These are phyloP conservation scores for Bruguiera gymnorhiza DNA, from an alignment of 345 rosid genomes.

Conservation along the genomic window DNA sequence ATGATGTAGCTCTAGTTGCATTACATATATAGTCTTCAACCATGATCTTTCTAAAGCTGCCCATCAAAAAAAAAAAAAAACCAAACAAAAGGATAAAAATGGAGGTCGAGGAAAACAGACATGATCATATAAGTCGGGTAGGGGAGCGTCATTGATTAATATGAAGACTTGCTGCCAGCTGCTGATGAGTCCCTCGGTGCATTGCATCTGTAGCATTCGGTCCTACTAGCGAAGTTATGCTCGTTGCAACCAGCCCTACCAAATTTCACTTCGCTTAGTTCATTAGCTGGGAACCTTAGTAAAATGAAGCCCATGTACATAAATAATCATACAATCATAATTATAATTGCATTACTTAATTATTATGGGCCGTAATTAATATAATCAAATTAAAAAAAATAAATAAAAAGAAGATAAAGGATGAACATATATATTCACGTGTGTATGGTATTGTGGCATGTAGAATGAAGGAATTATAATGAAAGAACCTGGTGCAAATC, in stretches of 20 bases:
- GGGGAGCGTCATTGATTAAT: neutral
- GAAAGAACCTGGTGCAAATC: conserved; percentile 71
- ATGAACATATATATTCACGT: neutral
- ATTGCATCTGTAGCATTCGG: conserved; percentile 85
- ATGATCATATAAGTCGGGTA: neutral
- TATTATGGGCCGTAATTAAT: neutral
- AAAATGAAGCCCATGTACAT: too few species aligned
- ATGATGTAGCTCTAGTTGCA: conserved; percentile 15
- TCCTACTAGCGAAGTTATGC: conserved; percentile 93
- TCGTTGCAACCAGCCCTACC: conserved; percentile 75
- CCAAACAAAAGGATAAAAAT: neutral
- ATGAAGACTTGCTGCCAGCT: conserved; percentile 12
- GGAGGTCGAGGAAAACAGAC: neutral
- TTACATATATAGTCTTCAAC: conserved; percentile 2
- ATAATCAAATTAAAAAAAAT: neutral
- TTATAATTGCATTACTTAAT: neutral
- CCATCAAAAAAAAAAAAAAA: neutral
- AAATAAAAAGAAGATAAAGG: neutral
- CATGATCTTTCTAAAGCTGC: conserved; percentile 15
- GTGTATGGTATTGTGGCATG: neutral
- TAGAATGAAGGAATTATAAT: neutral
- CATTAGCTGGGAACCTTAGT: too few species aligned
- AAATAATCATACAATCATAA: too few species aligned
- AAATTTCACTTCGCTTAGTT: neutral
- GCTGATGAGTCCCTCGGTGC: conserved; percentile 67